phyloP scores from a whole-genome alignment of 176 grass and related monocot species.

The Cenchrus fungigraminus region DNA sequence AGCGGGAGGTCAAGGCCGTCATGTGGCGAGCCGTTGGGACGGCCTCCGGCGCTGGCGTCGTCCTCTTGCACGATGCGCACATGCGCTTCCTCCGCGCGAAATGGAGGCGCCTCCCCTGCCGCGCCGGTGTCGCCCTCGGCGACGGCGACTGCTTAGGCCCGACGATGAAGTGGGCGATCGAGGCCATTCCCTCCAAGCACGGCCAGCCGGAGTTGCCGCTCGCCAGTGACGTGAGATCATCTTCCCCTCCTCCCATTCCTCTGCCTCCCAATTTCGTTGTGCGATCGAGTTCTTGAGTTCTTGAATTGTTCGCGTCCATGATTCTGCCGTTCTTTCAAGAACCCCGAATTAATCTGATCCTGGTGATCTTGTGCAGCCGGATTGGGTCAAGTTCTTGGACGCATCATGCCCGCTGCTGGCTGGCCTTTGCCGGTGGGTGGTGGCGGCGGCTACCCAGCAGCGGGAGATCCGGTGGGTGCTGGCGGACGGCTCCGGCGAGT shows the following conservation, averaged over 20 bases:
- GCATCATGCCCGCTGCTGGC: background rate
- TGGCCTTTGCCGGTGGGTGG: background rate
- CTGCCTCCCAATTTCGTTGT: background rate
- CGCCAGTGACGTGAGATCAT: background rate
- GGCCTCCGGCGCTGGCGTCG: background rate
- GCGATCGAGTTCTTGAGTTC: background rate
- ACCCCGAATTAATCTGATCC: background rate
- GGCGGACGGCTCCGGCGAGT: background rate
- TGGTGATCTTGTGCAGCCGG: slow-evolving; percentile 14
- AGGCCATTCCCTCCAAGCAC: background rate
- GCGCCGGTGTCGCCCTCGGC: background rate
- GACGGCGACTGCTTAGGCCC: background rate
- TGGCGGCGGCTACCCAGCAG: background rate
- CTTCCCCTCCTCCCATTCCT: background rate
- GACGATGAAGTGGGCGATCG: slow-evolving; percentile 15
- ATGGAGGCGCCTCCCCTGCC: background rate
- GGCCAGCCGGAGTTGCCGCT: background rate
- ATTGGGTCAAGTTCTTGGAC: background rate
- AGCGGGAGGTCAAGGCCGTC: background rate
- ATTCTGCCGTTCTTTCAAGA: background rate
- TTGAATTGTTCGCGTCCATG: background rate
- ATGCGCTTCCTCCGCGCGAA: background rate
- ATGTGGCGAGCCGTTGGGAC: background rate
- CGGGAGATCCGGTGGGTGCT: slow-evolving; percentile 25
- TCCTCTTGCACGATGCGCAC: background rate